These are phyloP conservation scores for Plectosphaerella sp. DNA, from an alignment of 2,329 filamentous ascomycete species.

Conservation along the genomic window DNA sequence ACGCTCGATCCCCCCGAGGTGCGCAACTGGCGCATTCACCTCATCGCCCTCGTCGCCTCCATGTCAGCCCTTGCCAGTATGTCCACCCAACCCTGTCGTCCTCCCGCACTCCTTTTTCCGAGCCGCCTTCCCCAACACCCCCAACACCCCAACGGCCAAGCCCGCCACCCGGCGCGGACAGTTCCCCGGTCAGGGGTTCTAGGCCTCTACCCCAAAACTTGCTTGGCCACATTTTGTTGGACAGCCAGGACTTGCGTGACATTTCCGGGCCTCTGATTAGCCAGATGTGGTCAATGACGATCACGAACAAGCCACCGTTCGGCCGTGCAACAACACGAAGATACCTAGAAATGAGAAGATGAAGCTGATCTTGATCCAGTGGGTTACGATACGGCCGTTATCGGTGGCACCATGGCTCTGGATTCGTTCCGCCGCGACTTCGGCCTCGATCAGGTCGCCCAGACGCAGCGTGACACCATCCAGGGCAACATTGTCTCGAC, in stretches of 20 bases:
- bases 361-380: constrained; percentile 12
- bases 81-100: not conserved
- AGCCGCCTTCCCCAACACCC: not conserved
- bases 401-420: constrained; percentile 33
- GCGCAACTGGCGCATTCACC: constrained; percentile 21
- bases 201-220: too few relatives aligned
- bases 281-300: too few relatives aligned
- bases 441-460: constrained; percentile 18
- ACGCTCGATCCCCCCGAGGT: constrained; percentile 18
- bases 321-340: too few relatives aligned
- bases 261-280: too few relatives aligned
- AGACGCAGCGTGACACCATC: constrained; percentile 22
- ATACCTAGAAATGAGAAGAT: not conserved
- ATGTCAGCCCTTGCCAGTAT: constrained; percentile 20
- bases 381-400: constrained; percentile 32
- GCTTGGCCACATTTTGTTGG: too few relatives aligned
- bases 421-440: constrained; percentile 31
- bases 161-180: not conserved
- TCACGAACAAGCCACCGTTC: too few relatives aligned
- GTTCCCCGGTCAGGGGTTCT: too few relatives aligned
- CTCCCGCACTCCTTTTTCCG: not conserved
- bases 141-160: not conserved
- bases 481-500: constrained; percentile 24
- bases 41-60: constrained; percentile 19
- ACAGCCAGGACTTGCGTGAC: too few relatives aligned